Evolutionary conservation across 1,284 basidiomycete genomes (phyloP), one percentile per base, ranked within the genome.

Genomic region (Ganoderma leucocontextum): DNA sequence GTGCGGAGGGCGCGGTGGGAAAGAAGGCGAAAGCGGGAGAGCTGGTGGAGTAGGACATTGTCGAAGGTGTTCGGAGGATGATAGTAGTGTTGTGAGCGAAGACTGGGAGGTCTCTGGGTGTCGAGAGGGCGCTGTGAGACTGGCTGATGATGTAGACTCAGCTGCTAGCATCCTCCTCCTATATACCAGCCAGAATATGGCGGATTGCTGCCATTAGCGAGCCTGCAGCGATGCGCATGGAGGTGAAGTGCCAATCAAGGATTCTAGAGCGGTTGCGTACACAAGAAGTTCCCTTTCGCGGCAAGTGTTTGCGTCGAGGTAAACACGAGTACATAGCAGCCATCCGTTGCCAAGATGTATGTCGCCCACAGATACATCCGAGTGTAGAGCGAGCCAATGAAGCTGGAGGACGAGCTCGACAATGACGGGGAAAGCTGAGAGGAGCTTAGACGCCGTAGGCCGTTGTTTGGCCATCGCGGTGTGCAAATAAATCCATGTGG

Each of bases 41-140:
- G 47, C 62, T 63, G 47, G 65, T 52, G n/a, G 70, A 44, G 73
- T 71, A 71, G 49, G 71, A 69, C 73, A 74, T 76, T 57, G 38
- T 65, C 59, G 15, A 17, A 15, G 33, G 59, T 53, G n/a, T 44
- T 19, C 9, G n/a, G 47, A 36, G 60, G 25, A 1, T 57, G 29
- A 6, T 35, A 29, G 49, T 55, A 17, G 49, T 10, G 53, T 35
- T 44, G 65, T n/a, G 65, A 57, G 60, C 42, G 63, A 62, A 36
- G 53, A n/a, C 13, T 53, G 62, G 38, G 22, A 49, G 44, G 6
- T 49, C 22, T 49, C 36, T 59, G 62, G 4, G 13, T 35, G 63
- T 41, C 41, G 36, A 53, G 49, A 39, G 22, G 65, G 60, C 59
- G 53, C 29, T 57, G 52, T 36, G 35, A 52, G 65, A 63, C 63